Base-by-base conservation (phyloP, 2,329 filamentous ascomycete genomes). In the Chrysoporthe puriensis region DNA sequence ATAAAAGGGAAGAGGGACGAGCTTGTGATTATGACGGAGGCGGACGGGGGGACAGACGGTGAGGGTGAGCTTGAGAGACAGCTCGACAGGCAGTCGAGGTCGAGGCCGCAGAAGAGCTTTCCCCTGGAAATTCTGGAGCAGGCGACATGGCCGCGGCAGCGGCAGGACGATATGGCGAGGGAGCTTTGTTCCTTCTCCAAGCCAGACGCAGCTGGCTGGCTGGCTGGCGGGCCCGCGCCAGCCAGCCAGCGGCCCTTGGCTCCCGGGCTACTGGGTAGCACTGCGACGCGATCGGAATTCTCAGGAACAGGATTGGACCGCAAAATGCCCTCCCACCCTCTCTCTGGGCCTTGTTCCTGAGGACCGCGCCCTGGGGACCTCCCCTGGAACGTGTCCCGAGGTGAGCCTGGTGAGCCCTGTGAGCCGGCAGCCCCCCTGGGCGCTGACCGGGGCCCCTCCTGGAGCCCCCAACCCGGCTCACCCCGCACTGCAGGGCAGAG, bases 211-310 rank as follows among this genome's bases (percentile, higher is more conserved):
- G 26, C 26, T 26, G 26, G 26, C 26, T 26, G 26, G 26, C 26
- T 26, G 26, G 26, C 26, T 26, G 26, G 26, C 26, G 26, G 26
- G 26, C 18, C 48, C 48, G 26, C 50, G n/a, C n/a, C 5, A 9
- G 50, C 50, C n/a, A 16, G 50, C 50, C 26, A 36, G 54, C 36
- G 26, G 14, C 54, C 54, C 26, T 34, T 34, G 21, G 13, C 21
- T 26, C 26, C 54, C 32, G 66, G 40, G 36, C 42, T 48, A 21
- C 61, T 54, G 46, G 40, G 43, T 52, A 21, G 63, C 58, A 56
- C 50, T 56, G 58, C 66, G 42, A 43, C 36, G 43, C 42, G 21
- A 64, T 69, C 67, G 67, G 67, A 54, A 69, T 67, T 67, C 65
- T 68, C 58, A 68, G 66, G 66, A 64, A 52, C 66, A 46, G 43